A percentile compares a stretch with the other conserved stretches of the same genome.
These are phyloP conservation scores for Pseudoneurospora amorphoporcata DNA, from an alignment of 495 filamentous ascomycete species.

Conservation along the genomic window DNA sequence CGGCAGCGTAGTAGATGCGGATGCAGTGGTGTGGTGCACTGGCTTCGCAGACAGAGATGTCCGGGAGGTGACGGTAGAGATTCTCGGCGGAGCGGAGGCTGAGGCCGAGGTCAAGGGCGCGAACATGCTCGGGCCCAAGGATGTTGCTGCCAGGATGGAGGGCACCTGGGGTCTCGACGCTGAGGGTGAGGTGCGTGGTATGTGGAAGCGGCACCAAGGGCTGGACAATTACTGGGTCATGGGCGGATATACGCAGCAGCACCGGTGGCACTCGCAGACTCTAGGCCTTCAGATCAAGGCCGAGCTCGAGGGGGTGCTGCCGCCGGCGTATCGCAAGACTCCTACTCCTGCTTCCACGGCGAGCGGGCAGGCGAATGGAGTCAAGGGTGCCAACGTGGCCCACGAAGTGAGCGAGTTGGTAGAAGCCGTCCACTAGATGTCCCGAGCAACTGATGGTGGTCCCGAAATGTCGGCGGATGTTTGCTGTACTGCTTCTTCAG, in stretches of 20 bases:
- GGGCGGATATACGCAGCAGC: slow-evolving; percentile 17
- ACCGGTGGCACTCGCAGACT: slow-evolving; percentile 19
- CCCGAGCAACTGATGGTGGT: too few species aligned
- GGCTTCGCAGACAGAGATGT: slow-evolving; percentile 22
- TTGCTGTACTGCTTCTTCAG: too few species aligned
- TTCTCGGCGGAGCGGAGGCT: slow-evolving; percentile 7
- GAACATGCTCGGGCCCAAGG: slow-evolving; percentile 9
- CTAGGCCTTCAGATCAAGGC: slow-evolving; percentile 28
- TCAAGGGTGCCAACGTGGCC: too few species aligned
- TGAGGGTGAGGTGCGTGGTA: slow-evolving; percentile 25
- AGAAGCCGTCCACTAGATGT: too few species aligned
- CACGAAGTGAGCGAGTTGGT: too few species aligned
- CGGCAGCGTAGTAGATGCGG: slow-evolving; percentile 15
- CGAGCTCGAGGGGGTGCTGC: slow-evolving; percentile 16
- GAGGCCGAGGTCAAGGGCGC: not conserved
- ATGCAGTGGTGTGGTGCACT: slow-evolving; percentile 29
- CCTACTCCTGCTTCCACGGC: not conserved
- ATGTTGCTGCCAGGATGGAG: slow-evolving; percentile 21
- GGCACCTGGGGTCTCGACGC: slow-evolving; percentile 18
- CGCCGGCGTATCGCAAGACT: slow-evolving; percentile 15
- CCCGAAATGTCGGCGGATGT: too few species aligned
- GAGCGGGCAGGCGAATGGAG: too few species aligned
- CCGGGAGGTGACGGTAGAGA: slow-evolving; percentile 5
- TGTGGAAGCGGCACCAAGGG: slow-evolving; percentile 20
- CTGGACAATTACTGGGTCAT: slow-evolving; percentile 25